Percentiles rank a stretch among this genome's conserved stretches.
phyloP scores from a whole-genome alignment of 2,329 filamentous ascomycete genomes.

The Diaporthe citriasiana region DNA sequence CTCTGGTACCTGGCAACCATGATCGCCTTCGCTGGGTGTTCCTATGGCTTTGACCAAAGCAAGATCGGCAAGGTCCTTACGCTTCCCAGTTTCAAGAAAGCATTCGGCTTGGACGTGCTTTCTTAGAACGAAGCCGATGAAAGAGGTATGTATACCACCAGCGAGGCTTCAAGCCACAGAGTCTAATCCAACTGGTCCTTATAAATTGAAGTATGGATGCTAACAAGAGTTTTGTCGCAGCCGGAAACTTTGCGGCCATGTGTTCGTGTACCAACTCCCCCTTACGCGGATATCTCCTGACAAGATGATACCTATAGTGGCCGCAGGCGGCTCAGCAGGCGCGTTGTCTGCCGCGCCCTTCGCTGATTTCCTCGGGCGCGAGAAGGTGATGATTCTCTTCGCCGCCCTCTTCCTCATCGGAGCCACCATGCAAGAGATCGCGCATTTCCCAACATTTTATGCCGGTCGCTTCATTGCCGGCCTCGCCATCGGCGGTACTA shows the following conservation, averaged over 20 bases:
- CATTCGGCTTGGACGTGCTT: slow-evolving; percentile 53
- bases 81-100: slow-evolving; percentile 52
- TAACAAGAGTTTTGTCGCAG: slow-evolving; percentile 35
- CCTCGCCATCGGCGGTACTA: slow-evolving; percentile 53
- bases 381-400: slow-evolving; percentile 48
- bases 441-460: slow-evolving; percentile 53
- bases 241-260: slow-evolving; percentile 52
- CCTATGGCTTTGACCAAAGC: slow-evolving; percentile 57
- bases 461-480: slow-evolving; percentile 55
- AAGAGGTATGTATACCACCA: slow-evolving; percentile 11
- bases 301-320: slow-evolving; percentile 37
- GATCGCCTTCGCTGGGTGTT: slow-evolving; percentile 54
- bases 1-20: slow-evolving; percentile 52
- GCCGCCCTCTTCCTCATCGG: slow-evolving; percentile 52
- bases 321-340: slow-evolving; percentile 51
- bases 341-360: slow-evolving; percentile 53
- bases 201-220: not conserved
- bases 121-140: slow-evolving; percentile 47
- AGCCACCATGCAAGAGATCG: slow-evolving; percentile 53
- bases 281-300: slow-evolving; percentile 17
- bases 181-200: not conserved
- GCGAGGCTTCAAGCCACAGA: slow-evolving; percentile 33
- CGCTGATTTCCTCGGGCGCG: slow-evolving; percentile 35
- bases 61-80: slow-evolving; percentile 57
- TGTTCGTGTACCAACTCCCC: slow-evolving; percentile 44